Evolutionary conservation across 164 flowering plant genomes (phyloP), one percentile per base, ranked within the genome.

Genomic region (Magnolia changhungtana): DNA sequence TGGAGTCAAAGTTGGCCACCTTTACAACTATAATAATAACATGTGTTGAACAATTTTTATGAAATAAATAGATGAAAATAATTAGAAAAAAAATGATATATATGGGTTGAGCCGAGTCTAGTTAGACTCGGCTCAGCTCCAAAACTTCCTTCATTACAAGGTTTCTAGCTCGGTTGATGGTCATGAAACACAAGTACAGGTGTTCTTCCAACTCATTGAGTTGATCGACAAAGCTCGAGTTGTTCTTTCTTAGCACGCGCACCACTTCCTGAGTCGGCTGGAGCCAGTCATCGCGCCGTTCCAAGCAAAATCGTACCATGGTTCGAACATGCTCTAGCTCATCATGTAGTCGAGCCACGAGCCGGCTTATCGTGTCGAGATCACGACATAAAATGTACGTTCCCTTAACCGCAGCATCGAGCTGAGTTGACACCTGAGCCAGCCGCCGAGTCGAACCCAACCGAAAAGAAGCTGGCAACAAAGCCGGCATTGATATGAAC

Each of bases 201-300:
- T 89, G 95, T 72, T 91, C 95, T 72, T 91, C 97, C 8, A 92
- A 77, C 72, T 92, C 97, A 77, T 92, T 93, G 23, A 92, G 81
- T 73, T 91, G 92, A n/a, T 86, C 77, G 61, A 78, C 80, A 55
- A 91, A 91, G 87, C 85, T 85, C 4, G 73, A 73, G 50, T 85
- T 82, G 64, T 82, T 85, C 79, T 73, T 83, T 80, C 80, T 81
- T 67, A 91, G 74, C 83, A 81, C 90, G 73, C 87, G 80, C 64
- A 78, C 85, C 84, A 90, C 86, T 78, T 89, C 90, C 19, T 67
- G 75, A 10, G 74, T 74, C 20, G 85, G 84, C 73, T 81, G 83
- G 19, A 83, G 59, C 80, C 81, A 68, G 14, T 80, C 87, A 2
- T 80, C 84, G 10, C 82, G 76, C 61, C 61, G 13, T 68, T 80